These are phyloP conservation scores for Russula sp. DNA, from an alignment of 768 basidiomycete genomes.

Conservation along the genomic window DNA sequence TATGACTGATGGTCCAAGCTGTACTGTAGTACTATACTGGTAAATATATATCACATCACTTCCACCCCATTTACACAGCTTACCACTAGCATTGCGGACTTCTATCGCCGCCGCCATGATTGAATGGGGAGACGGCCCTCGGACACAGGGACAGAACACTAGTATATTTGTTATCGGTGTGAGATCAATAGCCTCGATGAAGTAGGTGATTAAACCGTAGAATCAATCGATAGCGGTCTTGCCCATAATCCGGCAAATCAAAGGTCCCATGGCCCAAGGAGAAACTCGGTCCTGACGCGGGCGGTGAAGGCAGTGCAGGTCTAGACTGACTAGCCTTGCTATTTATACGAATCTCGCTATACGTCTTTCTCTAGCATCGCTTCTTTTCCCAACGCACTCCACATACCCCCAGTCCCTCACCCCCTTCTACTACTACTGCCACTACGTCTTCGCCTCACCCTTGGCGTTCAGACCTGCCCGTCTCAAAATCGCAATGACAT, in stretches of 20 bases:
- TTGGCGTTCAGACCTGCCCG: slow-evolving; percentile 1
- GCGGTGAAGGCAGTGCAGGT: background rate
- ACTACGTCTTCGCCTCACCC: background rate
- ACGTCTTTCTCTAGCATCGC: too few species aligned
- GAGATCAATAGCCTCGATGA: background rate
- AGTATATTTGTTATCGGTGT: background rate
- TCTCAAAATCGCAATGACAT: slow-evolving; percentile 3
- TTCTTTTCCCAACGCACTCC: background rate
- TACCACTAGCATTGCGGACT: background rate
- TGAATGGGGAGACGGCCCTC: too few species aligned
- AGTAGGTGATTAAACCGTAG: background rate
- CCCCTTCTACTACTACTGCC: background rate
- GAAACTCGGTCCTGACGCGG: too few species aligned
- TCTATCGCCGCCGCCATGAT: background rate
- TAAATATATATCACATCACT: background rate
- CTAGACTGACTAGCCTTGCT: background rate
- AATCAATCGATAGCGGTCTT: background rate
- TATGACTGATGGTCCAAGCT: background rate
- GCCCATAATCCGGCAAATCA: background rate
- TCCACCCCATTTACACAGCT: background rate
- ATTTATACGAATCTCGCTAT: background rate
- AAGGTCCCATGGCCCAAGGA: background rate
- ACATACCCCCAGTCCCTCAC: background rate
- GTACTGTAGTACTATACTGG: background rate
- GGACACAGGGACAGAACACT: background rate